Evolutionary conservation across 169 alveolate species (phyloP), one percentile per base, ranked within the genome.

Genomic region (Plasmodium coatneyi): DNA sequence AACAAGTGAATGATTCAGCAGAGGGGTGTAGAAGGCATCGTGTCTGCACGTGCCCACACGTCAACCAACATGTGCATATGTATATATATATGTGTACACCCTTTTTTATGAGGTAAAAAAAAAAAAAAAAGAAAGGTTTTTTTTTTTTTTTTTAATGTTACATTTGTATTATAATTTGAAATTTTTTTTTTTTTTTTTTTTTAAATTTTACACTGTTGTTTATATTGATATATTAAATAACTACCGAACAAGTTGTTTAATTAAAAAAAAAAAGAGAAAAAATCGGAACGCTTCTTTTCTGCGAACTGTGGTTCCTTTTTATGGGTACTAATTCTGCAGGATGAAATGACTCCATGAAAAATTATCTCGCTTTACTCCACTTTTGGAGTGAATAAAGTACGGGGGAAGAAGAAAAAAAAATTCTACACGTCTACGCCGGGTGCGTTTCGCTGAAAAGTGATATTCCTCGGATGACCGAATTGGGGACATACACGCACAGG

Each of bases 111-210:
- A 32, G 49, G 39, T 3, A 80, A 80, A 80, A 80, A 80, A 80
- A 80, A 80, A 80, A 49, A 80, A 12, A 2, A 14, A n/a, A n/a
- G n/a, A n/a, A n/a, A n/a, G n/a, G n/a, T 32, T 32, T 22, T 1
- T 12, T 82, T 41, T 71, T 52, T 41, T 83, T 83, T 46, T 71
- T 83, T 71, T 10, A 83, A 83, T 46, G 83, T 71, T 41, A 83
- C 30, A 83, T 71, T 83, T 71, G 83, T 71, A 41, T 83, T 46
- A 41, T 71, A 71, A 39, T 41, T 83, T 52, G 49, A 14, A 22
- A 32, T 32, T 32, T 32, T 32, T 32, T 32, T 32, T 66, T 32
- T 32, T 32, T 66, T 71, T 84, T 84, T n/a, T 84, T 80, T 80
- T 80, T 79, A 10, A 80, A 80, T 32, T 54, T 80, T 32, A 14